Conservation (phyloP, 2,329 filamentous ascomycete species). For the Talaromyces sp. region DNA sequence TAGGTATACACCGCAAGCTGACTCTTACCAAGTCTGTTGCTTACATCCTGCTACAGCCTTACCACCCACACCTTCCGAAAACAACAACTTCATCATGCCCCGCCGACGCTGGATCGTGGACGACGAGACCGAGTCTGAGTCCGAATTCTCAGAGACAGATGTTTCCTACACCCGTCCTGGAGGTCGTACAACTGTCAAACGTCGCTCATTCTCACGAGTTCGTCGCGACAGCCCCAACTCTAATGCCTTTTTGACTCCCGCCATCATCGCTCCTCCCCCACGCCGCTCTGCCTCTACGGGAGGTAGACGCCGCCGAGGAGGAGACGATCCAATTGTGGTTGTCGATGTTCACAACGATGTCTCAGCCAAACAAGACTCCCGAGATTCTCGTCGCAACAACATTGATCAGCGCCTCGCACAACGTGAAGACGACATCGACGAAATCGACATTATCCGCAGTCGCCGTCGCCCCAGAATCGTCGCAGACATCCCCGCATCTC, state of each 20-base stretch:
- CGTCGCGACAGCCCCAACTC: conserved; percentile 27
- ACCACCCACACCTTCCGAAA: neutral
- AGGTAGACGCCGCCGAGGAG: conserved; percentile 29
- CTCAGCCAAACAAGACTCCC: conserved; percentile 27
- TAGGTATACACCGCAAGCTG: neutral
- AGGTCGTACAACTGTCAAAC: conserved; percentile 26
- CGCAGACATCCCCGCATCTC: conserved; percentile 18
- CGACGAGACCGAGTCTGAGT: conserved; percentile 12
- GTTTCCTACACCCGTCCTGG: conserved; percentile 30
- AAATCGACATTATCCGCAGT: conserved; percentile 23
- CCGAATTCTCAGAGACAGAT: conserved; percentile 34
- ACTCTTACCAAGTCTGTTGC: neutral
- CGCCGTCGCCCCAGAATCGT: conserved; percentile 27
- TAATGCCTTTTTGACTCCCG: conserved; percentile 31
- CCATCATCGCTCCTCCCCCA: conserved; percentile 26
- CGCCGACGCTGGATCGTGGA: neutral
- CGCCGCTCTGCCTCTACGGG: conserved; percentile 40
- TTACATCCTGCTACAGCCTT: neutral
- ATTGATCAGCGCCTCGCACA: conserved; percentile 26
- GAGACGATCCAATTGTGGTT: conserved; percentile 31
- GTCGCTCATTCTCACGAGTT: conserved; percentile 36
- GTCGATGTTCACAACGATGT: conserved; percentile 37
- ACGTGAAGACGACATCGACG: conserved; percentile 20
- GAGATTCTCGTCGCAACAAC: conserved; percentile 30
- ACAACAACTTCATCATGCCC: conserved; percentile 12